These are phyloP conservation scores for Paramyrothecium roridum DNA, from an alignment of 2,329 filamentous ascomycete species.

Conservation along the genomic window DNA sequence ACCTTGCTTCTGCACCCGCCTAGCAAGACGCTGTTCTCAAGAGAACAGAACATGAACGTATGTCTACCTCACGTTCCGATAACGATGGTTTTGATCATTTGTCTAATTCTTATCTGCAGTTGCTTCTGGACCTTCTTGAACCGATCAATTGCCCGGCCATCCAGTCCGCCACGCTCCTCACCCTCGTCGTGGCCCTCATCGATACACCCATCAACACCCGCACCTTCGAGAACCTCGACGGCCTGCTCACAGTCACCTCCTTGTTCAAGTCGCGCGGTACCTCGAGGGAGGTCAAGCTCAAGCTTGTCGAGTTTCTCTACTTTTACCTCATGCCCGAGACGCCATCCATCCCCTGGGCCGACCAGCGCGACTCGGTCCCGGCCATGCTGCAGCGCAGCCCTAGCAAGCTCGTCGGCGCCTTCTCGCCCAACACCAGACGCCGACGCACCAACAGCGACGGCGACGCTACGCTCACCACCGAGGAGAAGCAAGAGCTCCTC, in stretches of 20 bases:
- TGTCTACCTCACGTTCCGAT: conserved; percentile 24
- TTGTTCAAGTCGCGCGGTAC: conserved; percentile 89
- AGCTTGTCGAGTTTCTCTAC: conserved; percentile 95
- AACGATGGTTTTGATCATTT: not conserved
- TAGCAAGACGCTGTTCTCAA: conserved; percentile 79
- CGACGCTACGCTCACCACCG: conserved; percentile 58
- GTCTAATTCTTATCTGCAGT: conserved; percentile 36
- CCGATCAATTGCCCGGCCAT: conserved; percentile 88
- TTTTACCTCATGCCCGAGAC: conserved; percentile 97
- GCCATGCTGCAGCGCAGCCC: conserved; percentile 63
- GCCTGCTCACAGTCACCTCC: conserved; percentile 84
- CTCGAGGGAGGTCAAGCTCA: conserved; percentile 84
- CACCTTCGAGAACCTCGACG: conserved; percentile 88
- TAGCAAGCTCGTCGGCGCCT: conserved; percentile 62
- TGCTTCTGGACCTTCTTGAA: conserved; percentile 91
- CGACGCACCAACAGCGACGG: conserved; percentile 32
- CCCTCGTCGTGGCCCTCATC: conserved; percentile 84
- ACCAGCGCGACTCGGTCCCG: conserved; percentile 40
- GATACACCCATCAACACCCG: conserved; percentile 85
- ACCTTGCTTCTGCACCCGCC: conserved; percentile 84
- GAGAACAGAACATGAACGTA: conserved; percentile 93
- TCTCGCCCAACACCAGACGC: conserved; percentile 32
- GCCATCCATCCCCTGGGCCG: conserved; percentile 51
- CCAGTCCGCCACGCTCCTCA: conserved; percentile 84
- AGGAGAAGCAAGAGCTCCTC: conserved; percentile 78